These are phyloP conservation scores for Apophysomyces variabilis DNA, from an alignment of 371 early-diverging fungal genomes.

Conservation along the genomic window DNA sequence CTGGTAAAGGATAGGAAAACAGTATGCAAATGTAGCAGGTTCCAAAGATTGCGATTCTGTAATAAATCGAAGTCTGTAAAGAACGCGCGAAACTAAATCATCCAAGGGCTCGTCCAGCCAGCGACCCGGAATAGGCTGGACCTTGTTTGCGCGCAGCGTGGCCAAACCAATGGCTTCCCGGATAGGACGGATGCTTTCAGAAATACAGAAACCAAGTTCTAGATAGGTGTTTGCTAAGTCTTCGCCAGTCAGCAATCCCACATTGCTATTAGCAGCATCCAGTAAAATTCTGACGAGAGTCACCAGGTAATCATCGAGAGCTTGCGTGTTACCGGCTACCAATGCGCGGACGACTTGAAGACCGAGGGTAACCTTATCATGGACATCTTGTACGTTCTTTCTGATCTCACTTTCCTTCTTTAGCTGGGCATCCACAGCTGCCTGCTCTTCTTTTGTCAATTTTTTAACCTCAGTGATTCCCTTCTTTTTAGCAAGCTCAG, in stretches of 20 bases:
- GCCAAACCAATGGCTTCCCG: slow-evolving; percentile 65
- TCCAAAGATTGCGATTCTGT: slow-evolving; percentile 68
- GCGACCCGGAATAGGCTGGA: slow-evolving; percentile 64
- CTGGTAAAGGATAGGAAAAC: slow-evolving; percentile 80
- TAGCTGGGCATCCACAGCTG: slow-evolving; percentile 72
- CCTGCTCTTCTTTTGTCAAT: slow-evolving; percentile 84
- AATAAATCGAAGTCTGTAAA: slow-evolving; percentile 76
- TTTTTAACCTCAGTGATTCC: slow-evolving; percentile 52
- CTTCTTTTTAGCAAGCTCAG: slow-evolving; percentile 78
- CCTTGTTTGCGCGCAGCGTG: slow-evolving; percentile 70
- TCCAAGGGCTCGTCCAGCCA: slow-evolving; percentile 74
- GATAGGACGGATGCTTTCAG: slow-evolving; percentile 53
- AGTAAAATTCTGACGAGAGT: slow-evolving; percentile 55
- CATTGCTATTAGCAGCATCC: slow-evolving; percentile 56
- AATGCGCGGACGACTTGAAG: slow-evolving; percentile 70
- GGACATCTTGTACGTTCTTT: slow-evolving; percentile 59
- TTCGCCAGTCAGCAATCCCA: slow-evolving; percentile 61
- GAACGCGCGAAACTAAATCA: slow-evolving; percentile 69
- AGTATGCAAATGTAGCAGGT: slow-evolving; percentile 78
- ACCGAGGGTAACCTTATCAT: slow-evolving; percentile 59
- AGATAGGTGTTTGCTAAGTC: slow-evolving; percentile 63
- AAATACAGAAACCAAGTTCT: slow-evolving; percentile 55
- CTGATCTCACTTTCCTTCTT: slow-evolving; percentile 81
- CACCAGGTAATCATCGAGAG: slow-evolving; percentile 45
- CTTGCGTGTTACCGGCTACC: slow-evolving; percentile 61